These are phyloP conservation scores for Eucalyptus tenuipes DNA, from an alignment of 345 rosid species.

Conservation along the genomic window DNA sequence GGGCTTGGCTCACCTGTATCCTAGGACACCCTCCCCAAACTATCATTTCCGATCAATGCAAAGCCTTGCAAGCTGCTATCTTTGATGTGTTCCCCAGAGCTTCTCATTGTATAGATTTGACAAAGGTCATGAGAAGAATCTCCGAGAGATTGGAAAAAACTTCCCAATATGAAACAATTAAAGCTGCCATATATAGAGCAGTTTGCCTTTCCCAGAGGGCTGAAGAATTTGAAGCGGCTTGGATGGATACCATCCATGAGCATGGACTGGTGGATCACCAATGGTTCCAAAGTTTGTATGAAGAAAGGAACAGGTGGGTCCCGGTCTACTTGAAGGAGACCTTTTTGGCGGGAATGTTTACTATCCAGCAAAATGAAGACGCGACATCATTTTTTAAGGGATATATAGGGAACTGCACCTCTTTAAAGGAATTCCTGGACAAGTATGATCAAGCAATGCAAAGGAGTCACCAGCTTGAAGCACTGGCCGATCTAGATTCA, in stretches of 20 bases:
- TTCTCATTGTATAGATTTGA: constrained; percentile 44
- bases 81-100: constrained; percentile 71
- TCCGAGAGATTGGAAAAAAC: constrained; percentile 29
- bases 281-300: constrained; percentile 40
- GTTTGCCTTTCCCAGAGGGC: constrained; percentile 46
- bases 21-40: constrained; percentile 61
- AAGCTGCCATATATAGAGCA: constrained; percentile 24
- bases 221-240: constrained; percentile 70
- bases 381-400: constrained; percentile 40
- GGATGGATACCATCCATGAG: constrained; percentile 45
- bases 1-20: constrained; percentile 79
- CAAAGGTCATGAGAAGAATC: constrained; percentile 37
- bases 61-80: constrained; percentile 46
- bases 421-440: constrained; percentile 57
- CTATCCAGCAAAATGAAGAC: constrained; percentile 31
- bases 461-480: constrained; percentile 44
- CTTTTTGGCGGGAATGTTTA: constrained; percentile 42
- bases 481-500: constrained; percentile 48
- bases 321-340: constrained; percentile 73
- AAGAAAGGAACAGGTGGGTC: constrained; percentile 66
- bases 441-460: constrained; percentile 44
- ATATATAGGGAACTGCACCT: constrained; percentile 47
- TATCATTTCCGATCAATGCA: constrained; percentile 52
- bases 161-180: constrained; percentile 32
- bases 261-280: constrained; percentile 43